Percentiles rank a stretch among this genome's conserved stretches.
These are phyloP conservation scores for Malus sylvestris DNA, from an alignment of 306 rosid genomes.

Conservation along the genomic window DNA sequence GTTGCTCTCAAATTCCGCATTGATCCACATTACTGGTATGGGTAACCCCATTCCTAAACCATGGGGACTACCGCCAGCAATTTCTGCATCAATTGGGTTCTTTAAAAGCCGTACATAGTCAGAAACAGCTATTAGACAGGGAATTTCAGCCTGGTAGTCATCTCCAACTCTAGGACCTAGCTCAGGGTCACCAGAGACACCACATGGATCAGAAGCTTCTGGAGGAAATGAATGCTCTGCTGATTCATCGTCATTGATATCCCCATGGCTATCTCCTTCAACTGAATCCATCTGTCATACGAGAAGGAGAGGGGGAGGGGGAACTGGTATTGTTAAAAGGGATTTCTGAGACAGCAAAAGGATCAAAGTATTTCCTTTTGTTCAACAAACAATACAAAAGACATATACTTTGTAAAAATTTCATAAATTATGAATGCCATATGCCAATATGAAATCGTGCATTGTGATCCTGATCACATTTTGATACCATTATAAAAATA, in stretches of 20 bases:
- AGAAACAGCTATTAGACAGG: conserved; percentile 34
- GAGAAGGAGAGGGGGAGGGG: not conserved
- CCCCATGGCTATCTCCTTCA: conserved; percentile 32
- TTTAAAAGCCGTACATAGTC: conserved; percentile 29
- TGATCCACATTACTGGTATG: conserved; percentile 50
- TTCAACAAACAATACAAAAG: not conserved
- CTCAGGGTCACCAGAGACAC: conserved; percentile 54
- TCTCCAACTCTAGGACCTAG: conserved; percentile 67
- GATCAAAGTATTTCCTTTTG: not conserved
- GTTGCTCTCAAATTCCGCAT: conserved; percentile 21
- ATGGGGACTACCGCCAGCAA: conserved; percentile 11
- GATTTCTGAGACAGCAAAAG: conserved; percentile 11
- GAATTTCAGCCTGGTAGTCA: conserved; percentile 63
- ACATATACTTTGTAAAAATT: not conserved
- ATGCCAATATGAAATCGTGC: not conserved
- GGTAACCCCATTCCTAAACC: conserved; percentile 52
- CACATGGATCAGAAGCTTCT: conserved; percentile 38
- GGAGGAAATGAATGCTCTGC: conserved; percentile 41
- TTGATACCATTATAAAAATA: not conserved
- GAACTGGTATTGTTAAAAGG: not conserved
- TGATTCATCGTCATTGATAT: conserved; percentile 29
- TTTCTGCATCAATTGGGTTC: conserved; percentile 24
- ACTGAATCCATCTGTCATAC: conserved; percentile 47
- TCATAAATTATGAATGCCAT: not conserved
- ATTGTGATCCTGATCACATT: not conserved